Base-by-base conservation (phyloP, 805 yeast genomes). In the Starmerella floricola region DNA sequence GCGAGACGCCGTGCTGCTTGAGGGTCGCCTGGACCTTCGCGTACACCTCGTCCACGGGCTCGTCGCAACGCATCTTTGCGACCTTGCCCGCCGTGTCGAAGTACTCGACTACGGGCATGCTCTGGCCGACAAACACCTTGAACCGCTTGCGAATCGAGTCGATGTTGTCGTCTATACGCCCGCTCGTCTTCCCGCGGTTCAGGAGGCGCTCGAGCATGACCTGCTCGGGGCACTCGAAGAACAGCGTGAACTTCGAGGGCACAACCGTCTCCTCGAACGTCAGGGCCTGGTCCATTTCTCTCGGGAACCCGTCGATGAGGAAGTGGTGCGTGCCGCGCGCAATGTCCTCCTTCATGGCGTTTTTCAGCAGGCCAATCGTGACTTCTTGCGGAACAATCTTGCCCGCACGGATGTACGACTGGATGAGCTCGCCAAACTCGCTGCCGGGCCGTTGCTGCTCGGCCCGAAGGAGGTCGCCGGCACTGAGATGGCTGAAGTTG, bases 241-340 rank as follows among this genome's bases (percentile, higher is more conserved):
- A 65, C 39, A 65, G 55, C 6, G 66, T 62, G 46, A 64, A 61
- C 45, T 57, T 57, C 10, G 61, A 55, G n/a, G 54, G 60, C 4
- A 64, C 66, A 13, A 66, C 63, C 61, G 57, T 74, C 67, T 80
- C 75, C 64, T 88, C 97, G 60, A 88, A 88, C n/a, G 88, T 81
- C 31, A 80, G 46, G 0, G 97, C 97, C 67, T 88, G 98, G 63
- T 91, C 97, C 96, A 91, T 88, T 61, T 87, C 85, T 60, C 97
- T 74, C 37, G 98, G 98, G 72, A 91, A 88, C 0, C 98, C 98
- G 61, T 88, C 98, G 40, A 88, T 77, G 55, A 88, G 66, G 61
- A 87, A 88, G 52, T 75, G 75, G 23, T 32, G 23, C 40, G 68
- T 69, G 10, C 69, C 67, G 13, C 81, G 79, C n/a, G 67, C 55